phyloP scores from a whole-genome alignment of 108 stramenopile species.

The Chaetoceros muelleri region DNA sequence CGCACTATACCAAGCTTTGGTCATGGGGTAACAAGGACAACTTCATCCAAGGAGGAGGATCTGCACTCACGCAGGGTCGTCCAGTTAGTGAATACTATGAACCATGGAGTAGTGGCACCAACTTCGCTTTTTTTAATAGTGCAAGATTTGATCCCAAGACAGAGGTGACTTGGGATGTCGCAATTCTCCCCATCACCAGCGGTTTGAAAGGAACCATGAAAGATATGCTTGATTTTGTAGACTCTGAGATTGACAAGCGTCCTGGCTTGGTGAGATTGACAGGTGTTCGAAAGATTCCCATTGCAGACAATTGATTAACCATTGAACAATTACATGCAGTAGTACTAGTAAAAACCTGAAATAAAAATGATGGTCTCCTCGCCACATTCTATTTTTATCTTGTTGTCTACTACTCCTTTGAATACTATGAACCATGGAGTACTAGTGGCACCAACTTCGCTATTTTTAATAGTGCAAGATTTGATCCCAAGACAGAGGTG shows the following conservation, averaged over 20 bases:
- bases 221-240: background rate
- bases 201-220: background rate
- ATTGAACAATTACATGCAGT: too few species aligned
- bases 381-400: too few species aligned
- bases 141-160: conserved; percentile 4
- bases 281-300: background rate
- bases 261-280: background rate
- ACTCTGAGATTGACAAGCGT: background rate
- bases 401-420: too few species aligned
- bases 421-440: conserved; percentile 16
- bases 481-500: conserved; percentile 1
- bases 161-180: background rate
- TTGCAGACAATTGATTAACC: too few species aligned
- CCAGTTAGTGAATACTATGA: conserved; percentile 13
- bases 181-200: background rate
- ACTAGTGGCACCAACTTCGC: conserved; percentile 12
- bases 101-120: conserved; percentile 12
- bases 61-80: conserved; percentile 8
- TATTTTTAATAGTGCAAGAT: conserved; percentile 6
- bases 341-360: too few species aligned
- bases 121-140: conserved; percentile 10
- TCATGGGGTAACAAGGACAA: conserved; percentile 5
- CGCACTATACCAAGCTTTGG: conserved; percentile 17
- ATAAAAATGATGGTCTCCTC: too few species aligned
- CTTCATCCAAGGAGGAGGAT: conserved; percentile 3